phyloP scores from a whole-genome alignment of 2,329 filamentous ascomycete species.

The Aureobasidium sp. region DNA sequence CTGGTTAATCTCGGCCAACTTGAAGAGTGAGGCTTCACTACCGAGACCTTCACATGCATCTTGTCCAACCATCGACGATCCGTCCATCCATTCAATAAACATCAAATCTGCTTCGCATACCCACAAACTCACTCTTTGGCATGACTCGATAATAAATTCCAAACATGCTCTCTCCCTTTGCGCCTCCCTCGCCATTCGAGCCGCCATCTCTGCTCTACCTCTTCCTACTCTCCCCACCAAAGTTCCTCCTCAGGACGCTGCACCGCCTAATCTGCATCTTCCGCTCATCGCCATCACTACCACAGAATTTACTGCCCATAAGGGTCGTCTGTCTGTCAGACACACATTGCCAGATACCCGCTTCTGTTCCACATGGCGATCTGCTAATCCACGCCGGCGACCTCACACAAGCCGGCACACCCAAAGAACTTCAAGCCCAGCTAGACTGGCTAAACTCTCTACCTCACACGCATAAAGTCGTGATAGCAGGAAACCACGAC shows the following conservation, averaged over 20 bases:
- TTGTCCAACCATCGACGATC: neutral
- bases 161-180: constrained; percentile 5
- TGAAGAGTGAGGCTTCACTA: neutral
- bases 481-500: constrained; percentile 85
- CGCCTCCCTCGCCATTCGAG: constrained; percentile 16
- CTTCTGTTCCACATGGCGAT: constrained; percentile 61
- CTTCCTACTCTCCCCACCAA: constrained; percentile 25
- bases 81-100: neutral
- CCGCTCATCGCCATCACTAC: constrained; percentile 50
- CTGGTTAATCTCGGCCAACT: neutral
- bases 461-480: constrained; percentile 70
- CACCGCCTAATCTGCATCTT: constrained; percentile 51
- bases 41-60: neutral
- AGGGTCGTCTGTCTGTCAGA: constrained; percentile 84
- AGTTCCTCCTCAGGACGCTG: constrained; percentile 33
- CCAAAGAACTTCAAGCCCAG: constrained; percentile 67
- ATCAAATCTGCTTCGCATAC: neutral
- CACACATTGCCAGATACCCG: constrained; percentile 59
- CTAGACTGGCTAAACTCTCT: constrained; percentile 71
- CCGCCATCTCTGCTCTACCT: constrained; percentile 18
- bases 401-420: constrained; percentile 64
- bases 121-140: neutral
- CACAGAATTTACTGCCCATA: constrained; percentile 46
- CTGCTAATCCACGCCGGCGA: constrained; percentile 87
- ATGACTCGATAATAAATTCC: neutral